phyloP scores from a whole-genome alignment of 2,329 filamentous ascomycete species.

The Sordariomycetes sp. region DNA sequence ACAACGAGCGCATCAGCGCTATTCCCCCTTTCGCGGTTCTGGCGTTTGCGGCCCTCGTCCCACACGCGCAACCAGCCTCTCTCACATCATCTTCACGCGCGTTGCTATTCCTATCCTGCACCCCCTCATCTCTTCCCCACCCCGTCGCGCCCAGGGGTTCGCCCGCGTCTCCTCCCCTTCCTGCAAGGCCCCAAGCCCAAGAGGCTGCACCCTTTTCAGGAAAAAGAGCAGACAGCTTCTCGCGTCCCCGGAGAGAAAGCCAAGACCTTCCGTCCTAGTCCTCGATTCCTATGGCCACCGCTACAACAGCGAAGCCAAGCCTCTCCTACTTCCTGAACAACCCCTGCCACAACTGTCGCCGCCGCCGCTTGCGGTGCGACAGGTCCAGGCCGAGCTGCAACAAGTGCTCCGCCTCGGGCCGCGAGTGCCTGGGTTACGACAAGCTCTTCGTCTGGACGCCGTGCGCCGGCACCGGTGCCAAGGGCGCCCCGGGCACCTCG shows the following conservation, averaged over 20 bases:
- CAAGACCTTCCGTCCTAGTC: background rate
- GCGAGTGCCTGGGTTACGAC: slow-evolving; percentile 52
- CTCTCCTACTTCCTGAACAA: slow-evolving; percentile 13
- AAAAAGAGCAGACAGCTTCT: background rate
- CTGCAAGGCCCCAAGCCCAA: background rate
- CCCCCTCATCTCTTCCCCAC: background rate
- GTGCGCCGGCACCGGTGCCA: slow-evolving; percentile 4
- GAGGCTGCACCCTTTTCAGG: background rate
- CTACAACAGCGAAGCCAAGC: slow-evolving; percentile 1
- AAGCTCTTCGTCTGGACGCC: slow-evolving; percentile 50
- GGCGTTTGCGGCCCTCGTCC: background rate
- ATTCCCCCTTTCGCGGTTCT: background rate
- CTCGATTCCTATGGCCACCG: background rate
- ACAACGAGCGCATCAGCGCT: background rate
- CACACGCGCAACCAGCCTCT: background rate
- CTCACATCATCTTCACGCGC: background rate
- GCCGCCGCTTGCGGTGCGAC: slow-evolving; percentile 50
- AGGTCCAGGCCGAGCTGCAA: slow-evolving; percentile 46
- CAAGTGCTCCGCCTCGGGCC: slow-evolving; percentile 44
- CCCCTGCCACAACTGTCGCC: slow-evolving; percentile 52
- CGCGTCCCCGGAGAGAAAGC: background rate
- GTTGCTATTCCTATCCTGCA: background rate
- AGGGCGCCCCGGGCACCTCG: background rate
- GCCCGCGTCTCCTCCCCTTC: background rate
- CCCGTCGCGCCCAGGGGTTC: background rate